These are phyloP conservation scores for Ampelomyces quisqualis DNA, from an alignment of 2,329 filamentous ascomycete species.

Conservation along the genomic window DNA sequence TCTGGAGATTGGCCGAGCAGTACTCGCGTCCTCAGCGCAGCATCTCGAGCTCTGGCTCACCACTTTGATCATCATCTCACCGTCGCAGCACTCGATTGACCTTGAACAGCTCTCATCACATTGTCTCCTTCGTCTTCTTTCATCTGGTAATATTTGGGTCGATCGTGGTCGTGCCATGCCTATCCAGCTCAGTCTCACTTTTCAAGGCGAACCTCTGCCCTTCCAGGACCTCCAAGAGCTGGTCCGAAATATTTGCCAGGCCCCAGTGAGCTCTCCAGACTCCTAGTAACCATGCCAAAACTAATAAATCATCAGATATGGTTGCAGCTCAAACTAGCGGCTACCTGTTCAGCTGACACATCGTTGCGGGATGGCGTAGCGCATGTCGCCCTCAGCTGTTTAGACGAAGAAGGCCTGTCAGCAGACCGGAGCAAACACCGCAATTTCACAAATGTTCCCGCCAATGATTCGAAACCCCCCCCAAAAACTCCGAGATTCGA, in stretches of 20 bases:
- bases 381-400: slow-evolving; percentile 25
- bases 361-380: slow-evolving; percentile 10
- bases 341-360: slow-evolving; percentile 15
- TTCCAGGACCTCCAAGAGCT: slow-evolving; percentile 22
- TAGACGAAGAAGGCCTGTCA: slow-evolving; percentile 4
- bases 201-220: slow-evolving; percentile 27
- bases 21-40: slow-evolving; percentile 25
- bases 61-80: slow-evolving; percentile 40
- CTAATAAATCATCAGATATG: slow-evolving; percentile 32
- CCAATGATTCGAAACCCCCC: slow-evolving; percentile 35
- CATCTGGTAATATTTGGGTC: slow-evolving; percentile 37
- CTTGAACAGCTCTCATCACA: slow-evolving; percentile 19
- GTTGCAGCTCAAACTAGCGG: slow-evolving; percentile 35
- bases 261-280: slow-evolving; percentile 26
- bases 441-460: slow-evolving; percentile 24
- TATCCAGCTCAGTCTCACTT: slow-evolving; percentile 28
- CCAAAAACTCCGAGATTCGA: slow-evolving; percentile 21
- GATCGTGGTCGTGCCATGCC: slow-evolving; percentile 35
- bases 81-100: slow-evolving; percentile 27
- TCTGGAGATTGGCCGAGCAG: slow-evolving; percentile 39
- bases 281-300: not conserved
- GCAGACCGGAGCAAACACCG: slow-evolving; percentile 20
- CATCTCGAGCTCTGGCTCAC: slow-evolving; percentile 41
- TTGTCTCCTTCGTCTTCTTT: slow-evolving; percentile 21
- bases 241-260: slow-evolving; percentile 25